Base-by-base conservation (phyloP, 495 filamentous ascomycete genomes). In the Tuber microsphaerosporum region DNA sequence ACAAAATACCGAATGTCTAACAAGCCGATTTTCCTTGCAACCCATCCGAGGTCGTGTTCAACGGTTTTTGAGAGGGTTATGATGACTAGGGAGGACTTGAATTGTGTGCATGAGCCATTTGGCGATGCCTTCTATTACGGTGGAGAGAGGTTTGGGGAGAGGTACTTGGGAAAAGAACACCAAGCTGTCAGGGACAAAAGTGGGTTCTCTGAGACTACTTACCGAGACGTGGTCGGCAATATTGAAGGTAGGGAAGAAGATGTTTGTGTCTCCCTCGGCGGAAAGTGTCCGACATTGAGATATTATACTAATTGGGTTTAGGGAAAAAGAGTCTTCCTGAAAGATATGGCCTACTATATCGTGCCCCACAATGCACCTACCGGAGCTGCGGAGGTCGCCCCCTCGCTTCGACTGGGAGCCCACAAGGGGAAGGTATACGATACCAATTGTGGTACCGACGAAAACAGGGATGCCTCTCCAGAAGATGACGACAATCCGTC, bases 51-150 rank as follows among this genome's bases (percentile, higher is more conserved):
- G 80, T 91, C 95, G 75, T 97, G 93, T 85, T 97, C 94, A 14
- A 97, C 95, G 34, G 95, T 94, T 0, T 99, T 97, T 85, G 95
- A 99, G 85, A 87, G 94, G 82, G 95, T 97, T 76, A 97, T 99
- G 83, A 97, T 99, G 95, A 97, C 94, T 77, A 90, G 92, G 75
- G 86, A 87, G 41, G 91, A 94, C 76, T 88, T 99, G 43, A 85
- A 89, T 77, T 97, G 93, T 83, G 84, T 94, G 78, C 95, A 99
- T 83, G 95, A 99, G 84, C 95, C 95, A 1, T 97, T 97, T 80
- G 95, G 95, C 22, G 95, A 99, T 83, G 92, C 94, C 74, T 99
- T 93, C 84, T 97, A 99, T 85, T 97, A 90, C 81, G 94, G 94
- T 39, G 93, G 94, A 0, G 95, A 99, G 84, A 86, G 93, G 68